These are phyloP conservation scores for Tricholoma sp. DNA, from an alignment of 768 basidiomycete species.

Conservation along the genomic window DNA sequence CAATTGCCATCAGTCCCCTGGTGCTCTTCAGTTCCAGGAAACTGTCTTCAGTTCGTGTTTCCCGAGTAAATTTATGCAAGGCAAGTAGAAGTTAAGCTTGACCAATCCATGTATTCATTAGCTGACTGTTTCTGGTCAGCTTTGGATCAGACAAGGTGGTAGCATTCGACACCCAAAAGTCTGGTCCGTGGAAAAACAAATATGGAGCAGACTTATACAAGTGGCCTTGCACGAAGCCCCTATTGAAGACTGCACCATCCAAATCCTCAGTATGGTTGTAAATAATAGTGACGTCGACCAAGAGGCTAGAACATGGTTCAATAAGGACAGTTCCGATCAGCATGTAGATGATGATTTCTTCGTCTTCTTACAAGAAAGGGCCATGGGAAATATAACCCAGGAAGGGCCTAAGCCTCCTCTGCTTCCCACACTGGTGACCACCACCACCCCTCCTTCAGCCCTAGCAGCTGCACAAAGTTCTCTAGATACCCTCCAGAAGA, in stretches of 20 bases:
- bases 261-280: background rate
- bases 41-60: background rate
- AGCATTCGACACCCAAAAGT: background rate
- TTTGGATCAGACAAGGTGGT: background rate
- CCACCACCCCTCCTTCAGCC: background rate
- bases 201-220: background rate
- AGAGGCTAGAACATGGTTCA: background rate
- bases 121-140: background rate
- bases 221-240: background rate
- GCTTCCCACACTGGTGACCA: background rate
- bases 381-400: background rate
- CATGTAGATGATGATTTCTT: background rate
- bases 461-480: background rate
- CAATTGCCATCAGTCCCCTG: background rate
- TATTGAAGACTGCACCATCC: background rate
- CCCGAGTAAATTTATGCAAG: background rate
- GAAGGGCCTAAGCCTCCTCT: background rate
- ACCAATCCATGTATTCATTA: background rate
- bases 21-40: background rate
- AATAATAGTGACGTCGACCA: background rate
- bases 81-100: background rate
- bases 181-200: background rate
- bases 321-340: background rate
- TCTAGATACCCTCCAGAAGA: background rate
- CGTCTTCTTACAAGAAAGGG: background rate